Evolutionary conservation across 768 basidiomycete species (phyloP).

Genomic region (Galerina sulciceps): DNA sequence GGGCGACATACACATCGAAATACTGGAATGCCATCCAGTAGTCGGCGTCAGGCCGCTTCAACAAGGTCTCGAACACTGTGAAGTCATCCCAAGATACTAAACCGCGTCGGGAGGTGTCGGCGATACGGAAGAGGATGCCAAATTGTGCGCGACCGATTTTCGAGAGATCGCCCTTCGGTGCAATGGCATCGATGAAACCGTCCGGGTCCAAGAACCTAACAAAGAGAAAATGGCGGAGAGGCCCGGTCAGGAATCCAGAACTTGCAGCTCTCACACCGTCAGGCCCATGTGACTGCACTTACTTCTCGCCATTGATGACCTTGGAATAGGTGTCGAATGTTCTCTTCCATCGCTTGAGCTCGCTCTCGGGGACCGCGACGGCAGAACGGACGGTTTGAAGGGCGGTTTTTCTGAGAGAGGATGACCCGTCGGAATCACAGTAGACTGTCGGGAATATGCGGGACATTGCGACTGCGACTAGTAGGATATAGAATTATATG

Average conservation of each 20-base stretch:
- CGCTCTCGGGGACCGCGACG: constrained; percentile 75
- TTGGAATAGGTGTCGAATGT: constrained; percentile 87
- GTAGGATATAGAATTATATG: constrained; percentile 16
- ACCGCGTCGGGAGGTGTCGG: constrained; percentile 76
- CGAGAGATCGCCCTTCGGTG: constrained; percentile 80
- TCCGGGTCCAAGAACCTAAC: constrained; percentile 83
- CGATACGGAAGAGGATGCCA: constrained; percentile 87
- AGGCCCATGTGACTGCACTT: constrained; percentile 37
- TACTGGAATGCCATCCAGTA: constrained; percentile 97
- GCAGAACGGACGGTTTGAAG: constrained; percentile 70
- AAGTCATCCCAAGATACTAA: constrained; percentile 96
- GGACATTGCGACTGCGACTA: constrained; percentile 11
- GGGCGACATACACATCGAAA: constrained; percentile 84
- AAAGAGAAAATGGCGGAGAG: constrained; percentile 11
- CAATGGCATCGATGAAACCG: constrained; percentile 94
- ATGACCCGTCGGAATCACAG: constrained; percentile 54
- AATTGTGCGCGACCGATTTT: constrained; percentile 91
- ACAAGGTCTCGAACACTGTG: constrained; percentile 88
- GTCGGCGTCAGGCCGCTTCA: constrained; percentile 95
- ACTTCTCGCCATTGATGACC: constrained; percentile 82
- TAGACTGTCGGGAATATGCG: constrained; percentile 52
- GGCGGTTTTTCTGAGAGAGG: constrained; percentile 55
- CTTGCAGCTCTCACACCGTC: constrained; percentile 16
- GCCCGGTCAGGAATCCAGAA: constrained; percentile 16
- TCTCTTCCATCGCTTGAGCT: constrained; percentile 87